These are phyloP conservation scores for Phytophthora sp. DNA, from an alignment of 352 stramenopile species.

Conservation along the genomic window DNA sequence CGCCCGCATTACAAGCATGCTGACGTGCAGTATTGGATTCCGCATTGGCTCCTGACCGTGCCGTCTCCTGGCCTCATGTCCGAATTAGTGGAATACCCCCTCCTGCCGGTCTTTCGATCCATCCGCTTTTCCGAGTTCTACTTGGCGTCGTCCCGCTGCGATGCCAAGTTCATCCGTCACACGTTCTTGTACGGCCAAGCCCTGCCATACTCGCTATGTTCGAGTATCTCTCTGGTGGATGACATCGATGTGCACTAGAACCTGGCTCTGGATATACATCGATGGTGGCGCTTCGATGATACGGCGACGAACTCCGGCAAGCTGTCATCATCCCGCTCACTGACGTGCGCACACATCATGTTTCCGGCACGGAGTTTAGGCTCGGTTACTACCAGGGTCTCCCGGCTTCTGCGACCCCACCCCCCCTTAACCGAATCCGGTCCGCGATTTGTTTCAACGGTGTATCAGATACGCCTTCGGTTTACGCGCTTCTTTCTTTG, in stretches of 20 bases:
- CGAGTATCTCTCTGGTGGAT: neutral
- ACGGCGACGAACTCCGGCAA: neutral
- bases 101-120: neutral
- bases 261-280: neutral
- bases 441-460: neutral
- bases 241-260: neutral
- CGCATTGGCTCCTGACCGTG: neutral
- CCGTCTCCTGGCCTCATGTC: neutral
- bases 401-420: neutral
- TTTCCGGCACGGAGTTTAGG: neutral
- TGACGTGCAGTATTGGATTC: neutral
- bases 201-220: neutral
- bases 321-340: neutral
- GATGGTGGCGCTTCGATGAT: neutral
- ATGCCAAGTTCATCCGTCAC: neutral
- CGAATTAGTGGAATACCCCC: neutral
- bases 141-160: neutral
- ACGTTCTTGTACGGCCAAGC: neutral
- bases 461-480: neutral
- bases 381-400: neutral
- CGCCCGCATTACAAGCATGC: neutral
- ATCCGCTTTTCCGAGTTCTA: neutral
- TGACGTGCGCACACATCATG: neutral
- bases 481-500: too few relatives aligned
- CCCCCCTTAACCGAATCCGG: neutral